These are phyloP conservation scores for Guadua angustifolia DNA, from an alignment of 176 grass and related monocot species.

Conservation along the genomic window DNA sequence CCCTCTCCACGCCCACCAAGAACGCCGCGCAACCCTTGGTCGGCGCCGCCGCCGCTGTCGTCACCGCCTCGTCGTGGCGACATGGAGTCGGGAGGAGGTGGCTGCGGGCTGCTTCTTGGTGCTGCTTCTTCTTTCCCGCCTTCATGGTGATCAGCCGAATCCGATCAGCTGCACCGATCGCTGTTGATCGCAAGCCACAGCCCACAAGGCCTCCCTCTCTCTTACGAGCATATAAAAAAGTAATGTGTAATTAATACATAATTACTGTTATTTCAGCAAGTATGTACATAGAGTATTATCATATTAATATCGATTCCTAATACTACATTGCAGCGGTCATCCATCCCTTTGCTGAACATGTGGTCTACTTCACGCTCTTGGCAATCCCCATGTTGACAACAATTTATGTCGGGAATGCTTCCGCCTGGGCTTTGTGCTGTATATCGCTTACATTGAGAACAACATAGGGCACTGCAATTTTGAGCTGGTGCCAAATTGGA, in stretches of 20 bases:
- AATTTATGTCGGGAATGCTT: constrained; percentile 54
- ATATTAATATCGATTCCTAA: constrained; percentile 4
- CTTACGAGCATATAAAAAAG: background rate
- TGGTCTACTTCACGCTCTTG: constrained; percentile 77
- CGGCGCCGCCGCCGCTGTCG: too few relatives aligned
- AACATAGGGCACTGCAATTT: constrained; percentile 99
- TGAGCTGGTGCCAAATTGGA: constrained; percentile 81
- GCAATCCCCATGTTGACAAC: constrained; percentile 63
- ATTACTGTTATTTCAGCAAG: background rate
- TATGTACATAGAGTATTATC: background rate
- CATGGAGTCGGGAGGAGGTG: background rate
- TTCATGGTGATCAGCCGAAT: background rate
- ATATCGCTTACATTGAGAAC: constrained; percentile 86
- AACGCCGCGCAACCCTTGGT: too few relatives aligned
- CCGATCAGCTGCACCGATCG: too few relatives aligned
- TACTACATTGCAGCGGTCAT: constrained; percentile 66
- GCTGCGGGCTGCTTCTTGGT: background rate
- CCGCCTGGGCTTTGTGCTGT: constrained; percentile 48
- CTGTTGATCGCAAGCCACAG: background rate
- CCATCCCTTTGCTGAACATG: constrained; percentile 93
- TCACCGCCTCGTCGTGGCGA: background rate
- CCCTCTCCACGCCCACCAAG: background rate
- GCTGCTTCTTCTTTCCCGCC: background rate
- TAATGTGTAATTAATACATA: background rate
- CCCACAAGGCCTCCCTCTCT: too few relatives aligned